Conservation (phyloP, 345 rosid genomes). For the Brassica incana region DNA sequence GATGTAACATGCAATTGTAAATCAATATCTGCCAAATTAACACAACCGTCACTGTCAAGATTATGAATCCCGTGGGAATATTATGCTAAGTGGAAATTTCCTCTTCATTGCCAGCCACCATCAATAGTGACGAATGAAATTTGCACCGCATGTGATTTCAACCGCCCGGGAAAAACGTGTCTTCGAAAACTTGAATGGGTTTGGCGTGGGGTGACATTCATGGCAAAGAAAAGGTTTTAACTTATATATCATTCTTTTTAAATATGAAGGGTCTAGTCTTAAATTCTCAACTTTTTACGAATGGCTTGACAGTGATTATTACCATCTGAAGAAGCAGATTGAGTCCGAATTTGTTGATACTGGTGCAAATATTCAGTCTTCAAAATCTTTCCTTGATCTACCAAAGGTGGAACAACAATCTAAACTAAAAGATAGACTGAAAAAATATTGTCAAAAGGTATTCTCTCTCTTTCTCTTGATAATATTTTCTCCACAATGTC, state of each 20-base stretch:
- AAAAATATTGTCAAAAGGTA: constrained; percentile 91
- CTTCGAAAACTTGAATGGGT: constrained; percentile 98
- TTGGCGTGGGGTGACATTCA: constrained; percentile 95
- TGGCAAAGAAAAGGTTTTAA: constrained; percentile 82
- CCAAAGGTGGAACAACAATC: constrained; percentile 82
- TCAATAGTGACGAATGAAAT: constrained; percentile 87
- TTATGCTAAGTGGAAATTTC: not conserved
- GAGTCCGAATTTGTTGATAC: constrained; percentile 85
- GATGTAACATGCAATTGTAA: constrained; percentile 3
- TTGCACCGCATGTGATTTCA: constrained; percentile 97
- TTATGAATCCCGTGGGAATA: constrained; percentile 7
- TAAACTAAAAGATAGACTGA: constrained; percentile 79
- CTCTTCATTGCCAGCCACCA: constrained; percentile 69
- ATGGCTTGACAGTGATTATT: constrained; percentile 71
- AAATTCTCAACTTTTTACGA: constrained; percentile 17
- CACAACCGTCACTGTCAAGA: constrained; percentile 4
- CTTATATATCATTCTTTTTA: constrained; percentile 1
- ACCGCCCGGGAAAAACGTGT: constrained; percentile 90
- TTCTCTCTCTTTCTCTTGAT: constrained; percentile 16
- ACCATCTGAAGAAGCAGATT: constrained; percentile 90
- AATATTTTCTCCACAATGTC: constrained; percentile 23
- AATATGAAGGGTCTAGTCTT: constrained; percentile 31
- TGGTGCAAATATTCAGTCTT: constrained; percentile 54
- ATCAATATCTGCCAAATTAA: constrained; percentile 6
- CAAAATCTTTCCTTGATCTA: constrained; percentile 82